Evolutionary conservation across 1,284 basidiomycete genomes (phyloP).

Genomic region (Sporisorium graminicola): DNA sequence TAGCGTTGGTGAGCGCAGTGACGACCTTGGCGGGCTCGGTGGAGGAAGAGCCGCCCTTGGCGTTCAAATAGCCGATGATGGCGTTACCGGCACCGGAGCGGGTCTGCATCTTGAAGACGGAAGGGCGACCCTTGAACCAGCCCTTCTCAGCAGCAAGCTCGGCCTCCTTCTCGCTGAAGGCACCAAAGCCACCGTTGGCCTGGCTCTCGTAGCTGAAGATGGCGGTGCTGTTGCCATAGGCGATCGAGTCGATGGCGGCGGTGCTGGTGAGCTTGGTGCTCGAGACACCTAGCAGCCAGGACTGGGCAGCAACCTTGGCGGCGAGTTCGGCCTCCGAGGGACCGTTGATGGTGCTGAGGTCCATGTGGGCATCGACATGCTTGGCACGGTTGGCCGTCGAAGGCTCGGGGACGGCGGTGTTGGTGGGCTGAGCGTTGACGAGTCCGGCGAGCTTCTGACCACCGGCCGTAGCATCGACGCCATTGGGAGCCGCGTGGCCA

Average conservation of each 20-base stretch:
- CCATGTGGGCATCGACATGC: constrained; percentile 51
- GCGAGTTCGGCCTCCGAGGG: constrained; percentile 49
- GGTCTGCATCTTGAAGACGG: constrained; percentile 68
- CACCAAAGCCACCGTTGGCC: constrained; percentile 63
- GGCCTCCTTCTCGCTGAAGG: constrained; percentile 61
- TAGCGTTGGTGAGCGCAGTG: constrained; percentile 65
- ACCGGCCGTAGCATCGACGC: constrained; percentile 45
- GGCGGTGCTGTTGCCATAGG: constrained; percentile 62
- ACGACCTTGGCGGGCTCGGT: constrained; percentile 52
- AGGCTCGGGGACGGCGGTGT: constrained; percentile 49
- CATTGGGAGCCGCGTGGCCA: constrained; percentile 42
- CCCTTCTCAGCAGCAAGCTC: constrained; percentile 38
- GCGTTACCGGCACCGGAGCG: constrained; percentile 76
- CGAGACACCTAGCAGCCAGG: constrained; percentile 59
- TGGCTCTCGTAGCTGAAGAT: constrained; percentile 68
- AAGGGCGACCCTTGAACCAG: constrained; percentile 51
- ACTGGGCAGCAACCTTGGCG: constrained; percentile 44
- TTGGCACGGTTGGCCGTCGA: constrained; percentile 49
- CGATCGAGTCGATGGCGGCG: constrained; percentile 62
- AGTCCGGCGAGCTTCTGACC: constrained; percentile 53
- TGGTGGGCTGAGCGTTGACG: constrained; percentile 49
- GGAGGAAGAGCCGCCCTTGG: constrained; percentile 48
- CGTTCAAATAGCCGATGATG: constrained; percentile 65
- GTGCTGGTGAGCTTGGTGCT: constrained; percentile 53
- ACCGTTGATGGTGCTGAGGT: constrained; percentile 49